Percentiles rank a stretch among this genome's conserved stretches.
Evolutionary conservation across 2,329 filamentous ascomycete species (phyloP).

Genomic region (Didymella keratinophila): DNA sequence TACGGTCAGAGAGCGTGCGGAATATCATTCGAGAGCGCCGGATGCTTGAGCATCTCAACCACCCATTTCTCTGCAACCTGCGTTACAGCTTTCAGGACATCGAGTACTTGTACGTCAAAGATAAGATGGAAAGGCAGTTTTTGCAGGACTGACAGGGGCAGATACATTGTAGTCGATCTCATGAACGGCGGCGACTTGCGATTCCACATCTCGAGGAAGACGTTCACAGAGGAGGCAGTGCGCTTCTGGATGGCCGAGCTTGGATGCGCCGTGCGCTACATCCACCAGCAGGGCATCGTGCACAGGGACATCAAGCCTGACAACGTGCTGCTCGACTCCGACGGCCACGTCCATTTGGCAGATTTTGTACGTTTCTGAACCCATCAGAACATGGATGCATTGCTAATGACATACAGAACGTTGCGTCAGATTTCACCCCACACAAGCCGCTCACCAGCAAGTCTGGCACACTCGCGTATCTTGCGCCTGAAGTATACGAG

Average conservation of each 20-base stretch:
- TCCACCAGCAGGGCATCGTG: conserved; percentile 54
- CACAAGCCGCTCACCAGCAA: conserved; percentile 89
- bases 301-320: conserved; percentile 55
- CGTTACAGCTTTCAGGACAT: conserved; percentile 99
- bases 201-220: conserved; percentile 97
- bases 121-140: background rate
- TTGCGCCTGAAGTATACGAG: conserved; percentile 93
- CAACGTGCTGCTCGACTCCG: conserved; percentile 53
- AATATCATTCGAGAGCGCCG: conserved; percentile 97
- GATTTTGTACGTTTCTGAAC: conserved; percentile 80
- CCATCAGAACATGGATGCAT: too few species aligned
- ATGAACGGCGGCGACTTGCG: conserved; percentile 97
- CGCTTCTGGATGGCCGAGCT: conserved; percentile 97
- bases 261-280: conserved; percentile 79
- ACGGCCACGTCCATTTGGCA: conserved; percentile 86
- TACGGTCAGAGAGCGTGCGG: conserved; percentile 95
- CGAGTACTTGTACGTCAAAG: conserved; percentile 77
- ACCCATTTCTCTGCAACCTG: conserved; percentile 97
- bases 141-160: conserved; percentile 14
- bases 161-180: conserved; percentile 90
- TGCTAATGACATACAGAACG: conserved; percentile 72
- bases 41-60: conserved; percentile 98
- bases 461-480: conserved; percentile 93
- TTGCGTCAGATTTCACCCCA: conserved; percentile 89
- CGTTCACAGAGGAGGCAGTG: conserved; percentile 96